Conservation (phyloP, 1,139 yeast species). For the Yamadazyma atlantica region DNA sequence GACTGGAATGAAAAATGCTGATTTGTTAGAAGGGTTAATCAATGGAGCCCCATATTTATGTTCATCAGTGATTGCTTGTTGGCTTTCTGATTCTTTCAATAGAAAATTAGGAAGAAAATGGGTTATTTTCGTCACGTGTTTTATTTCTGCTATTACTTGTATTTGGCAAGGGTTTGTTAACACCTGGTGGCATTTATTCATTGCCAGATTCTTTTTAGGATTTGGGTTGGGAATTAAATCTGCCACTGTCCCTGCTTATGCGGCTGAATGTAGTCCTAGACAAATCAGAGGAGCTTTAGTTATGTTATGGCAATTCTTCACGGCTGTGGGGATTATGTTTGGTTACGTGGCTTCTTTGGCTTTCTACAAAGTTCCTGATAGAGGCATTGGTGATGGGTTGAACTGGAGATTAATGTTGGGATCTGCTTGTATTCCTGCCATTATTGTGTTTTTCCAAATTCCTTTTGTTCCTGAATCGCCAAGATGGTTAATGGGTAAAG, state of each 20-base stretch:
- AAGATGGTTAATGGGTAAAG: constrained; percentile 75
- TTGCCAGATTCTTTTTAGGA: constrained; percentile 72
- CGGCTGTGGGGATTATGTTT: constrained; percentile 83
- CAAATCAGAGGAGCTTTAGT: constrained; percentile 76
- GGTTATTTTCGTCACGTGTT: constrained; percentile 68
- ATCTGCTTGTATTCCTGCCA: constrained; percentile 73
- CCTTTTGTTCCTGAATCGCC: constrained; percentile 79
- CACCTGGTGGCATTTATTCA: constrained; percentile 73
- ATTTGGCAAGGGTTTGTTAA: constrained; percentile 77
- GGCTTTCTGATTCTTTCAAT: constrained; percentile 72
- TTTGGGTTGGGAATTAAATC: constrained; percentile 81
- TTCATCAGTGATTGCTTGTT: constrained; percentile 69
- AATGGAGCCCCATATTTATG: constrained; percentile 83
- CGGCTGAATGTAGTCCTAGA: constrained; percentile 81
- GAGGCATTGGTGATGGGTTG: constrained; percentile 47
- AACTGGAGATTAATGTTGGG: constrained; percentile 85
- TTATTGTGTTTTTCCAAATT: constrained; percentile 62
- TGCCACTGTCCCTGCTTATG: constrained; percentile 78
- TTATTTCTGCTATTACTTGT: constrained; percentile 65
- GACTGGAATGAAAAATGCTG: constrained; percentile 45
- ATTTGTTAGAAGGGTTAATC: constrained; percentile 73
- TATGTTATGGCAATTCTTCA: constrained; percentile 89
- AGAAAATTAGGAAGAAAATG: constrained; percentile 68
- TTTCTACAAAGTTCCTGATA: constrained; percentile 37
- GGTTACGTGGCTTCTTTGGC: constrained; percentile 75